Base-by-base conservation (phyloP, 345 rosid genomes). In the Balakata baccata region DNA sequence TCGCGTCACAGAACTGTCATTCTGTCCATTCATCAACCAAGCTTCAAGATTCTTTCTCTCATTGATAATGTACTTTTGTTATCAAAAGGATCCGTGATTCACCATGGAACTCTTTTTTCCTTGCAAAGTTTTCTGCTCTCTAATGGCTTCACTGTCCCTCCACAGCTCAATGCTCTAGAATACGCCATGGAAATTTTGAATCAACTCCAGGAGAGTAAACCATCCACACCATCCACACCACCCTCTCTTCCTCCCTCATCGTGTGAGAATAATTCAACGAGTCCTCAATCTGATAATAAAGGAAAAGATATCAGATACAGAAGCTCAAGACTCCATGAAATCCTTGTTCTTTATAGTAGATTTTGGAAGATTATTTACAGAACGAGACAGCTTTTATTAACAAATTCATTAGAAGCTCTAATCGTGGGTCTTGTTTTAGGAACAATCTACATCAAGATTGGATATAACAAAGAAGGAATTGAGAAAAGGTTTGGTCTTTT, bases 361-460 rank as follows among this genome's bases (percentile, higher is more conserved):
- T 87, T 82, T 67, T 94, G 93, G 94, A 94, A 85, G 86, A 89
- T 92, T 69, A 87, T 94, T 47, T 92, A 86, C 85, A 78, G 98
- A 81, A 92, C 98, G 52, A 84, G 81, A 72, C 98, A 94, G 85
- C 88, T 94, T 38, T 85, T 94, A 25, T 74, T 94, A 23, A 90
- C 97, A 20, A 94, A 90, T 75, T 80, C 97, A 53, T 45, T 92
- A 34, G 97, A 94, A 71, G 93, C 97, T 0, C 87, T 94, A 25
- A 64, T 92, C 18, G 98, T 94, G n/a, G 98, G 98, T n/a, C 76
- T 94, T 25, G 97, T 94, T 57, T 75, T 94, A 46, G 98, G 97
- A 12, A 94, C 95, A 1, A 94, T 92, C 73, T 94, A 89, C 85
- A 85, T 90, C 74, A 87, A 94, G 75, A 85, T 92, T 3, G 97